A percentile compares a stretch with the other conserved stretches of the same genome.
These are phyloP conservation scores for Lactarius quietus DNA, from an alignment of 768 basidiomycete species.

Conservation along the genomic window DNA sequence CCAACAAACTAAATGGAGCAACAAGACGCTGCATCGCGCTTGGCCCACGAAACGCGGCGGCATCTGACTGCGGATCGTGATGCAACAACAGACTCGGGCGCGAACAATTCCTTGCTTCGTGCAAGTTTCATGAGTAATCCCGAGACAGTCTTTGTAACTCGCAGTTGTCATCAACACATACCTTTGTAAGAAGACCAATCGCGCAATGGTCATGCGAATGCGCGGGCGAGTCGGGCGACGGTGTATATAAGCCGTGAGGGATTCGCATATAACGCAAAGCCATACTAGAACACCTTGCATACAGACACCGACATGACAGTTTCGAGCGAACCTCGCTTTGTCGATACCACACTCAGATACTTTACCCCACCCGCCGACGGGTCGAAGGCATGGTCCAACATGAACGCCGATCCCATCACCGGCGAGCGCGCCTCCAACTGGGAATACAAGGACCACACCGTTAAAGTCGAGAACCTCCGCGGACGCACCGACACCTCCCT, in stretches of 20 bases:
- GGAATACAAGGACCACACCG: slow-evolving; percentile 30
- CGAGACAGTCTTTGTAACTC: too few species aligned
- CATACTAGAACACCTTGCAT: background rate
- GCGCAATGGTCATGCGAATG: background rate
- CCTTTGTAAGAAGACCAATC: background rate
- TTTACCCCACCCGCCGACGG: slow-evolving; percentile 31
- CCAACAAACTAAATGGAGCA: too few species aligned
- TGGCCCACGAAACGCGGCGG: too few species aligned
- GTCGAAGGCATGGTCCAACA: slow-evolving; percentile 29
- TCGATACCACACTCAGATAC: slow-evolving; percentile 24
- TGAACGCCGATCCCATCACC: slow-evolving; percentile 29
- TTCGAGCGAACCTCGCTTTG: slow-evolving; percentile 15
- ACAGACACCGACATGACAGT: slow-evolving; percentile 1
- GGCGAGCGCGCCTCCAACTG: slow-evolving; percentile 40
- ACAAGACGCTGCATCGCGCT: too few species aligned
- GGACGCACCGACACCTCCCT: slow-evolving; percentile 45
- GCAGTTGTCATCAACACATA: too few species aligned
- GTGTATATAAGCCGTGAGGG: background rate
- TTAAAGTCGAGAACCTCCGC: slow-evolving; percentile 51
- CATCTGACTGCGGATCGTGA: too few species aligned
- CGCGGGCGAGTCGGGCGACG: too few species aligned
- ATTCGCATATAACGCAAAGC: background rate
- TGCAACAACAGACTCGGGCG: too few species aligned
- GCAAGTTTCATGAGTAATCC: too few species aligned
- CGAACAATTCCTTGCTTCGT: too few species aligned